These are phyloP conservation scores for Olyra latifolia DNA, from an alignment of 176 grass and related monocot species.

Conservation along the genomic window DNA sequence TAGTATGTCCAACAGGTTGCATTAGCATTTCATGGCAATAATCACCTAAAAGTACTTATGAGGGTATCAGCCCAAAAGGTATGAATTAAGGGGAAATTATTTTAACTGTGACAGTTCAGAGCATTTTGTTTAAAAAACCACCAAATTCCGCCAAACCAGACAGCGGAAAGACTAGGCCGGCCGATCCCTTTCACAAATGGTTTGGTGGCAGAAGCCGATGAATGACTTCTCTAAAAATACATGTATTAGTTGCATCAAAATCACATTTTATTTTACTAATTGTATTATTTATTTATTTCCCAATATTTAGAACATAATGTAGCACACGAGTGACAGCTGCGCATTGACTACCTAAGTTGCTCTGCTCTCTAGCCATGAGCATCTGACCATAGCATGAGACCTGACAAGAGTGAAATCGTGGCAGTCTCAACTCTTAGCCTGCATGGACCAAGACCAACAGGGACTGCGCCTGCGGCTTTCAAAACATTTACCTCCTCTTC, in stretches of 20 bases:
- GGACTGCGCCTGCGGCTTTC: slow-evolving; percentile 55
- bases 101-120: no score
- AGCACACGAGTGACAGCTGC: neutral
- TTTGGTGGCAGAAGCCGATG: no score
- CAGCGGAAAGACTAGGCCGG: no score
- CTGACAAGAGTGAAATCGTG: slow-evolving; percentile 65
- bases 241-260: no score
- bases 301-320: neutral
- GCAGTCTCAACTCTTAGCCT: slow-evolving; percentile 89
- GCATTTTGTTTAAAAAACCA: no score
- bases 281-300: no score
- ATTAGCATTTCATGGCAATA: neutral
- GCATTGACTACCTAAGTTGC: slow-evolving; percentile 11
- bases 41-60: neutral
- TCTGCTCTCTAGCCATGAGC: slow-evolving; percentile 28
- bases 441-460: slow-evolving; percentile 71
- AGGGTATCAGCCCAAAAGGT: neutral
- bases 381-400: slow-evolving; percentile 94
- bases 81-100: neutral
- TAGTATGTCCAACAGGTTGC: neutral
- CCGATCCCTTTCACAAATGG: no score
- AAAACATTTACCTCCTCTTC: slow-evolving; percentile 71
- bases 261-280: no score
- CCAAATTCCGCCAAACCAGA: no score
- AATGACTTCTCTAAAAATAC: no score